Base-by-base conservation (phyloP, 208 protist genomes). In the Jaenimonas drosophilae region DNA sequence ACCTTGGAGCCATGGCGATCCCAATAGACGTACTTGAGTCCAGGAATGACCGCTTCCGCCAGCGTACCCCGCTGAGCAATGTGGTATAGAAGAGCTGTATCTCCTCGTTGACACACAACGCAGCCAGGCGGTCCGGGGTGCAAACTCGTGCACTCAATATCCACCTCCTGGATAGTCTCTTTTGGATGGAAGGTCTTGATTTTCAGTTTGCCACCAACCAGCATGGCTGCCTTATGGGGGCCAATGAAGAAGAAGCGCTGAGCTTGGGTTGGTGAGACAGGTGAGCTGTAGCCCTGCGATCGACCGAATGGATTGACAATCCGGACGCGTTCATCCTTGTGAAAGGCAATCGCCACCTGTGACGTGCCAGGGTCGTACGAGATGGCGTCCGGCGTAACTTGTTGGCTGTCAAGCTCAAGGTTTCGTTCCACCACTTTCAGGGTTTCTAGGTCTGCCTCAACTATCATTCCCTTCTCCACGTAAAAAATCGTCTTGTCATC, bases 21-120 rank as follows among this genome's bases (percentile, higher is more conserved):
- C 96, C 97, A 99, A n/a, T 96, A 68, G 23, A 95, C 96, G 44
- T 96, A 97, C 46, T 94, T 92, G 16, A 98, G 61, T 14, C 61
- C 64, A 21, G 61, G 27, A 4, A 83, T 37, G 21, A 55, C 24
- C n/a, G 64, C 66, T 46, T 94, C 69, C 17, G 73, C 76, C 1
- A 97, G 58, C 2, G 72, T 53, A 17, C 37, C 61, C 24, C 71
- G 83, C 61, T 98, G 94, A 44, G 96, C 88, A 26, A 99, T 60
- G 39, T 99, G 97, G 60, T 91, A 98, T 3, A 98, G 60, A 34
- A 82, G 65, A 14, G 98, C 54, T 34, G 67, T 78, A 33, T 97
- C 83, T 11, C 95, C 88, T 17, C 63, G 65, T 29, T 72, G 62
- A 36, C 86, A 76, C 7, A 98, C 60, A 11, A 96, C 48, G 44